Evolutionary conservation across 768 basidiomycete species (phyloP).

Genomic region (Amanita subjunquillea): DNA sequence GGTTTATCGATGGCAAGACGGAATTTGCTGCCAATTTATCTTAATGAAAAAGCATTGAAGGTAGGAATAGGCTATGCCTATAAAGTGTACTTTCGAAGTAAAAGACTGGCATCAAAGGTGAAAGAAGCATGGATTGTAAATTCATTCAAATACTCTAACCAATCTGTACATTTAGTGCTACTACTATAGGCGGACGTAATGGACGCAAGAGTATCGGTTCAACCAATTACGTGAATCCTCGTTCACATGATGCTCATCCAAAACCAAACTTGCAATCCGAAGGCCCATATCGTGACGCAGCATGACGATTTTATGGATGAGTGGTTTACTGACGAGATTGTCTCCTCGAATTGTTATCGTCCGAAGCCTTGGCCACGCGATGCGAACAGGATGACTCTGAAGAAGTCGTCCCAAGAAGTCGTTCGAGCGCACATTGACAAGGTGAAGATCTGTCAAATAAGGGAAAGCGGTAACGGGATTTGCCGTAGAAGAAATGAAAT

Average conservation of each 20-base stretch:
- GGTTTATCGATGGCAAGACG: too few relatives aligned
- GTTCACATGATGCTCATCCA: background rate
- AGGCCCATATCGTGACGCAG: conserved; percentile 9
- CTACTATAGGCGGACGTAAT: background rate
- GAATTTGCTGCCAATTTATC: too few relatives aligned
- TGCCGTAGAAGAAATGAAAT: conserved; percentile 7
- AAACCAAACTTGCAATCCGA: background rate
- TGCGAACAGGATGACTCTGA: background rate
- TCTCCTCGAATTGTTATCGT: conserved; percentile 15
- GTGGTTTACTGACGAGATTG: conserved; percentile 14
- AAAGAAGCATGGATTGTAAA: too few relatives aligned
- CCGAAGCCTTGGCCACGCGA: conserved; percentile 14
- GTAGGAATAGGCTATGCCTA: too few relatives aligned
- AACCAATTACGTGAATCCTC: conserved; percentile 1
- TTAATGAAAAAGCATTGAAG: too few relatives aligned
- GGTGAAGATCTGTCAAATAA: conserved; percentile 13
- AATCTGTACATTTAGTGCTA: background rate
- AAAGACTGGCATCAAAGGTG: too few relatives aligned
- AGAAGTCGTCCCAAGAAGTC: conserved; percentile 15
- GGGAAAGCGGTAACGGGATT: conserved; percentile 17
- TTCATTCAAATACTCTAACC: too few relatives aligned
- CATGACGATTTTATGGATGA: conserved; percentile 16
- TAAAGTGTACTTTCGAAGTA: too few relatives aligned
- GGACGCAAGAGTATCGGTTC: background rate
- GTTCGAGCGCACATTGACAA: conserved; percentile 15